These are phyloP conservation scores for Lactarius hatsudake DNA, from an alignment of 768 basidiomycete genomes.

Conservation along the genomic window DNA sequence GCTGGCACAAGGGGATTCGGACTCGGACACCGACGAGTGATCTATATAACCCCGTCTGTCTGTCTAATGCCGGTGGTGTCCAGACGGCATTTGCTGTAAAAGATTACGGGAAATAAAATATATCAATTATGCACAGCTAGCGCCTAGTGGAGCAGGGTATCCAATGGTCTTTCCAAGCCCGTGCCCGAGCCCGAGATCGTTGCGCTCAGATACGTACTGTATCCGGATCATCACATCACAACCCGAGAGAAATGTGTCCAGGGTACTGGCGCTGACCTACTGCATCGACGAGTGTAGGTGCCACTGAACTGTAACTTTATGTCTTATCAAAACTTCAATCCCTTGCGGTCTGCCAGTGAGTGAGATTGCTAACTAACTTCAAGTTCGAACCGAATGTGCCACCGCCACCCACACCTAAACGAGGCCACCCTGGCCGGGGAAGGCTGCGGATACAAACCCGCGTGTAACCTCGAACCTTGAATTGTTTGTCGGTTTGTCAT, in stretches of 20 bases:
- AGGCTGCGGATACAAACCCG: not conserved
- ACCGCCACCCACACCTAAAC: not conserved
- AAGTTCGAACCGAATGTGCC: not conserved
- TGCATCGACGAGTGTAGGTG: not conserved
- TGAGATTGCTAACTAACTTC: not conserved
- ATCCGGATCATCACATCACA: not conserved
- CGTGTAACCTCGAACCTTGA: not conserved
- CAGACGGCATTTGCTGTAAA: not conserved
- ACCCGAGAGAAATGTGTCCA: not conserved
- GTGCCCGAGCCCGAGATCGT: not conserved
- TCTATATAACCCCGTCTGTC: not conserved
- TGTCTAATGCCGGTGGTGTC: not conserved
- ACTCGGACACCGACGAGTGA: slow-evolving; percentile 22
- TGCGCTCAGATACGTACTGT: not conserved
- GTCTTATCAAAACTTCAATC: not conserved
- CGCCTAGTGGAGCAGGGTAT: not conserved
- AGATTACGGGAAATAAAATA: too few species aligned
- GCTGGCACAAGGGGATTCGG: slow-evolving; percentile 23
- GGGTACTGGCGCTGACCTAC: not conserved
- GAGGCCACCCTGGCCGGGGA: not conserved
- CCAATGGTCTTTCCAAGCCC: not conserved
- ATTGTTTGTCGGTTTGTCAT: not conserved
- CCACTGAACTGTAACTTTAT: not conserved
- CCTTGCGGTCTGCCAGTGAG: not conserved
- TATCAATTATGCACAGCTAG: too few species aligned